Percentiles rank a stretch among this genome's conserved stretches.
Evolutionary conservation across 148 eudicot genomes (phyloP).

Genomic region (Fagopyrum esculentum): DNA sequence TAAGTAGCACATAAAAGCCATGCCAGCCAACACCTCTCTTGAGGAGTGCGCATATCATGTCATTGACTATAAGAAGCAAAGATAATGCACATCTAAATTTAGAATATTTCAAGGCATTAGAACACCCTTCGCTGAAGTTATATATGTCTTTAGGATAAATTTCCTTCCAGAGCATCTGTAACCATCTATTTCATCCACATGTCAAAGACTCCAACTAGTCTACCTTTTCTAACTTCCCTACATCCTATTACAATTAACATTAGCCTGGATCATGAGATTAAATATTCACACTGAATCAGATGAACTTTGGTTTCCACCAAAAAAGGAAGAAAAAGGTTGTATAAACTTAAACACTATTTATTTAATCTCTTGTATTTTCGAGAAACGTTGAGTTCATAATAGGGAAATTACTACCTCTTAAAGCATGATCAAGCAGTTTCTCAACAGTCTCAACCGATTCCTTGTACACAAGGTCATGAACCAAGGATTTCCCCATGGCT

Average conservation of each 20-base stretch:
- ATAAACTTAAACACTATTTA: not conserved
- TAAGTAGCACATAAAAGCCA: not conserved
- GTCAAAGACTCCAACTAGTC: not conserved
- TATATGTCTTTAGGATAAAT: not conserved
- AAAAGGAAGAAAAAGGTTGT: not conserved
- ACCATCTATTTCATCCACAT: not conserved
- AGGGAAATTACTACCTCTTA: conserved; percentile 47
- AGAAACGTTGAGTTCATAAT: not conserved
- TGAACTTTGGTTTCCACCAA: not conserved
- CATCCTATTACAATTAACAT: not conserved
- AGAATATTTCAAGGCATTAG: not conserved
- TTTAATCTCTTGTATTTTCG: not conserved
- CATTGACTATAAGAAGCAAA: too few species aligned
- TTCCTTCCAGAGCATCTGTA: not conserved
- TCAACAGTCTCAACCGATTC: conserved; percentile 62
- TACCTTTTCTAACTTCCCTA: not conserved
- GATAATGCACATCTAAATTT: not conserved
- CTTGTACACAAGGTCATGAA: conserved; percentile 59
- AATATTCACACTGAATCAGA: not conserved
- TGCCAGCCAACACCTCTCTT: too few species aligned
- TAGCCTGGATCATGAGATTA: not conserved
- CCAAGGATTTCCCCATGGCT: conserved; percentile 90
- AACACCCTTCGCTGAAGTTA: not conserved
- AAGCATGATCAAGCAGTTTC: conserved; percentile 57
- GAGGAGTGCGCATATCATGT: too few species aligned